Evolutionary conservation across 345 rosid genomes (phyloP).

Genomic region (Lumnitzera racemosa): DNA sequence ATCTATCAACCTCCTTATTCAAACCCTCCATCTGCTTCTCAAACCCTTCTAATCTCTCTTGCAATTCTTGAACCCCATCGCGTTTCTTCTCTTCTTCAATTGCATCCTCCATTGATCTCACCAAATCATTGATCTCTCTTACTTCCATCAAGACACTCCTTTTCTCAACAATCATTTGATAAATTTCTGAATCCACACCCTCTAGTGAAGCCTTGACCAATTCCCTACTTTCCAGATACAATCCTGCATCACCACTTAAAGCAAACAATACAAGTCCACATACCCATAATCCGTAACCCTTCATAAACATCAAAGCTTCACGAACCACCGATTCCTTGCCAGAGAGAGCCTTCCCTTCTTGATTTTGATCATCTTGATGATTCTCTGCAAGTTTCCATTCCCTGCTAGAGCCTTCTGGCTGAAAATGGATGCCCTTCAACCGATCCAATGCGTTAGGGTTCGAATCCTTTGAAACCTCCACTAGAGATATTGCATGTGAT

Average conservation of each 20-base stretch:
- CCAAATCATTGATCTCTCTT: slow-evolving; percentile 38
- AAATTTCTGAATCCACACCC: slow-evolving; percentile 20
- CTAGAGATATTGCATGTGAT: slow-evolving; percentile 33
- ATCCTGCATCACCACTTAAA: slow-evolving; percentile 32
- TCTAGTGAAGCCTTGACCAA: slow-evolving; percentile 14
- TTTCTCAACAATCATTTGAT: slow-evolving; percentile 16
- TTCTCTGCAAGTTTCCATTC: background rate
- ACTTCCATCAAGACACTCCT: slow-evolving; percentile 30
- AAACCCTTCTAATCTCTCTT: slow-evolving; percentile 24
- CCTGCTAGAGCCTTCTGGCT: slow-evolving; percentile 5
- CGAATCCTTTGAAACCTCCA: slow-evolving; percentile 32
- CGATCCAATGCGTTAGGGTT: slow-evolving; percentile 26
- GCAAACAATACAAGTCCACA: slow-evolving; percentile 31
- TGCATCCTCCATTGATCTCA: slow-evolving; percentile 28
- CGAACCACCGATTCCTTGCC: slow-evolving; percentile 29
- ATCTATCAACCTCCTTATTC: slow-evolving; percentile 28
- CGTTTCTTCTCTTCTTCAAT: slow-evolving; percentile 12
- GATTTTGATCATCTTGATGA: slow-evolving; percentile 4
- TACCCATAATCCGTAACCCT: slow-evolving; percentile 34
- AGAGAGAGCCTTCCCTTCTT: slow-evolving; percentile 10
- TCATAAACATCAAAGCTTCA: slow-evolving; percentile 37
- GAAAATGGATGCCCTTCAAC: slow-evolving; percentile 22
- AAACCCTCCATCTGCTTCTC: slow-evolving; percentile 35
- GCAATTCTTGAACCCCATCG: slow-evolving; percentile 32
- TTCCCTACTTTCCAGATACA: slow-evolving; percentile 29